Evolutionary conservation across 2,329 filamentous ascomycete species (phyloP).

Genomic region (Fusarium floridanum): DNA sequence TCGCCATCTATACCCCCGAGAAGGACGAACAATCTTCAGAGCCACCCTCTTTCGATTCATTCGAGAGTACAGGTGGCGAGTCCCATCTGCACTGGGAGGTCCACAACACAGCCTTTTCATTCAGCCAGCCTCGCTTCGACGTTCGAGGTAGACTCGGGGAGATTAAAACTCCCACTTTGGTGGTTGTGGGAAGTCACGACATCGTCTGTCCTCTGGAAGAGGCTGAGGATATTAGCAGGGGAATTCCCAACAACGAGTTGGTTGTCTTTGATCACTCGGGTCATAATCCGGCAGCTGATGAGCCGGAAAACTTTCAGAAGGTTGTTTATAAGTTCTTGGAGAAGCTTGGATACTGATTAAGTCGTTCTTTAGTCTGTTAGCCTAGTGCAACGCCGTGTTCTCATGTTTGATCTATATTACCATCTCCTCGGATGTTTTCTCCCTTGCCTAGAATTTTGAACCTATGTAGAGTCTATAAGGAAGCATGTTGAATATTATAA

Average conservation of each 20-base stretch:
- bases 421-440: neutral
- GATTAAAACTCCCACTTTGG: slow-evolving; percentile 6
- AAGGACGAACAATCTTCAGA: neutral
- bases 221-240: neutral
- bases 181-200: slow-evolving; percentile 9
- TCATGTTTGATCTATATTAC: neutral
- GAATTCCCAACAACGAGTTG: neutral
- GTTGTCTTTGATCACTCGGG: slow-evolving; percentile 13
- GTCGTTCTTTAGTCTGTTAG: neutral
- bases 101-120: slow-evolving; percentile 17
- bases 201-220: slow-evolving; percentile 18
- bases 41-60: neutral
- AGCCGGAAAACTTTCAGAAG: slow-evolving; percentile 6
- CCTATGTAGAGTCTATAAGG: neutral
- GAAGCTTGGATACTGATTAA: neutral
- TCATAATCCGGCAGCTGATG: slow-evolving; percentile 18
- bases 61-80: neutral
- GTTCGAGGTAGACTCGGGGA: neutral
- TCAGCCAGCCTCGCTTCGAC: slow-evolving; percentile 19
- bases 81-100: slow-evolving; percentile 12
- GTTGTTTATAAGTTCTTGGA: slow-evolving; percentile 2
- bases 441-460: neutral
- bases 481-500: neutral
- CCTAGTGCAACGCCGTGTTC: neutral
- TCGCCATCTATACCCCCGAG: slow-evolving; percentile 2